phyloP scores from a whole-genome alignment of 2,329 filamentous ascomycete genomes.

The Colletotrichum sp. region DNA sequence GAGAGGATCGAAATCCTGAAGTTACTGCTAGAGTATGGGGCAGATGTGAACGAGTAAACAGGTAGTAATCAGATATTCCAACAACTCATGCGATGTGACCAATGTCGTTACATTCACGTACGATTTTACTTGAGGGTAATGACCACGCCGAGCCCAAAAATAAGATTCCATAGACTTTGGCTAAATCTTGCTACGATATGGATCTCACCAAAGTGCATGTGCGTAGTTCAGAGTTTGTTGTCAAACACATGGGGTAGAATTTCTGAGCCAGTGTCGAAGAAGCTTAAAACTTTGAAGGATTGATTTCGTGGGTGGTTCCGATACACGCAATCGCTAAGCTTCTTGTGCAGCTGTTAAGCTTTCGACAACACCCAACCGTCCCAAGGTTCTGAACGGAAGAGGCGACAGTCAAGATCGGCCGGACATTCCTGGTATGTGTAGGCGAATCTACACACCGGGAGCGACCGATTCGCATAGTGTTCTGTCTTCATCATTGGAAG shows the following conservation, averaged over 20 bases:
- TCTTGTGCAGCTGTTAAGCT: not conserved
- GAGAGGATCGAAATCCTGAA: not conserved
- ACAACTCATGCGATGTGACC: not conserved
- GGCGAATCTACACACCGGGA: not conserved
- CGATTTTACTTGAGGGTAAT: rapidly evolving
- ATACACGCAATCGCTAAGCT: not conserved
- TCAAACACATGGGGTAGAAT: not conserved
- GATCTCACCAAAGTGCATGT: not conserved
- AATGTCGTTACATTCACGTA: not conserved
- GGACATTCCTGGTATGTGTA: not conserved
- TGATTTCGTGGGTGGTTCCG: not conserved
- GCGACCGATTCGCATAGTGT: not conserved
- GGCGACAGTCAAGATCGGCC: not conserved
- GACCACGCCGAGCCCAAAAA: not conserved
- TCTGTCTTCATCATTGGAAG: not conserved
- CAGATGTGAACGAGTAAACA: not conserved
- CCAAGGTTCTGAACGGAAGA: not conserved
- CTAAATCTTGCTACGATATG: not conserved
- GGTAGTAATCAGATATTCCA: not conserved
- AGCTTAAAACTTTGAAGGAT: not conserved
- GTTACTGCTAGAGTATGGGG: not conserved
- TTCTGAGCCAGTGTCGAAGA: not conserved
- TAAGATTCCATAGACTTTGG: not conserved
- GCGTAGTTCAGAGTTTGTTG: not conserved
- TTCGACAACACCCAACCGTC: not conserved